Conservation (phyloP, 169 alveolate species). For the Cryptosporidium baileyi region DNA sequence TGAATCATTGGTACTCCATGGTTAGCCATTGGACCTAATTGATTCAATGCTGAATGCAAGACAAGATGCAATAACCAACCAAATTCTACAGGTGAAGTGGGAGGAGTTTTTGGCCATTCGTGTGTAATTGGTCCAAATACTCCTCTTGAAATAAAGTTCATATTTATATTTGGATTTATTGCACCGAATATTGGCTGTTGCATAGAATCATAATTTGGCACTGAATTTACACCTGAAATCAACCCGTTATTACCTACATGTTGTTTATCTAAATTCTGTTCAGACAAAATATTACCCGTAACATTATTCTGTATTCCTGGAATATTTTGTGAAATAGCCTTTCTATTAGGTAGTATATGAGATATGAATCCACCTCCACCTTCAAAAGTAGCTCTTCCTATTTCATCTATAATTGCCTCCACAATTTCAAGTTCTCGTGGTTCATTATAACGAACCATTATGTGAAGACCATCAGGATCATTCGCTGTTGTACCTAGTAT, state of each 20-base stretch:
- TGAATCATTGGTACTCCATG: conserved; percentile 67
- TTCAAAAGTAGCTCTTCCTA: conserved; percentile 67
- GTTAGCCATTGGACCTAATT: conserved; percentile 39
- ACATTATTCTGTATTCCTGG: not conserved
- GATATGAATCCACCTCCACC: conserved; percentile 69
- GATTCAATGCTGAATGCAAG: conserved; percentile 35
- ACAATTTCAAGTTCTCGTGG: conserved; percentile 56
- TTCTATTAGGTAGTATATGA: conserved; percentile 43
- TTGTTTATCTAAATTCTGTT: not conserved
- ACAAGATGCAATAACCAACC: conserved; percentile 62
- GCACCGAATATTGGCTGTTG: not conserved
- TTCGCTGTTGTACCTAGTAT: conserved; percentile 65
- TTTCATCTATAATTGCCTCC: conserved; percentile 59
- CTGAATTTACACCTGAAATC: not conserved
- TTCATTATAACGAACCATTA: conserved; percentile 58
- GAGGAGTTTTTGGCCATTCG: conserved; percentile 70
- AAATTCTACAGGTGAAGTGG: conserved; percentile 54
- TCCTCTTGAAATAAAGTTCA: conserved; percentile 1
- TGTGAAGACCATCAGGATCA: conserved; percentile 64
- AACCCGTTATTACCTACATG: not conserved
- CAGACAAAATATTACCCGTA: not conserved
- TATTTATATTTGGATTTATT: not conserved
- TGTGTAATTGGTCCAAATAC: not conserved
- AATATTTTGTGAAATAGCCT: conserved; percentile 1
- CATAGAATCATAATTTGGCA: not conserved